phyloP scores from a whole-genome alignment of 2,329 filamentous ascomycete species.

The Aspergillus aculeatinus region DNA sequence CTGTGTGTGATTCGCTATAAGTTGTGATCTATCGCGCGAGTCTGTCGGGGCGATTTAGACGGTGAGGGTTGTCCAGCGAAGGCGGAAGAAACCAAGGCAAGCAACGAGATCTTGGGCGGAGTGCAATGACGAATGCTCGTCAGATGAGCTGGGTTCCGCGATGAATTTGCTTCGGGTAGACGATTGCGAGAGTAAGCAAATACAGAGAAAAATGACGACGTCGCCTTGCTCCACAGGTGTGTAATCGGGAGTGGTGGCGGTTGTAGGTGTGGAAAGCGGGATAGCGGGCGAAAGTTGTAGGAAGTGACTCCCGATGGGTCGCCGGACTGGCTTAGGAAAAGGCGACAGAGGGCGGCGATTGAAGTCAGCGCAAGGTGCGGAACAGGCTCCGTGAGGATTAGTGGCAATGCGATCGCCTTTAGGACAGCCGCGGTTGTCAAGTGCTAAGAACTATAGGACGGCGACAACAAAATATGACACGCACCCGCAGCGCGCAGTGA shows the following conservation, averaged over 20 bases:
- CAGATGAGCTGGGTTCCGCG: neutral
- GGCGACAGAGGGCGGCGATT: constrained; percentile 7
- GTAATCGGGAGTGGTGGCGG: constrained; percentile 22
- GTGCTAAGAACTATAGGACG: constrained; percentile 5
- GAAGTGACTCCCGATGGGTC: constrained; percentile 15
- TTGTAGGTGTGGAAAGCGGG: constrained; percentile 15
- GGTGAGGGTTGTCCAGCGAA: constrained; percentile 2
- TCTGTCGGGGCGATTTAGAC: neutral
- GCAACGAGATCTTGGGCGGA: neutral
- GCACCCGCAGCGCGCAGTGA: constrained; percentile 24
- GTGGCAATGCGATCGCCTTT: constrained; percentile 24
- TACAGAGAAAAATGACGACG: neutral
- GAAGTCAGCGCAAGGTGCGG: constrained; percentile 9
- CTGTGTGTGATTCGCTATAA: neutral
- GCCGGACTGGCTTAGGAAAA: constrained; percentile 15
- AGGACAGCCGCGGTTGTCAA: constrained; percentile 16
- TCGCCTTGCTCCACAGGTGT: constrained; percentile 13
- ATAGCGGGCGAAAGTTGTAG: constrained; percentile 22
- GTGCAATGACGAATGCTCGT: neutral
- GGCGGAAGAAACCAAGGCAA: constrained; percentile 4
- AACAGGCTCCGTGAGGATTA: constrained; percentile 10
- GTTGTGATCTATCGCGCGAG: neutral
- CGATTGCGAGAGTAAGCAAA: neutral
- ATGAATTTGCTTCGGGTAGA: neutral
- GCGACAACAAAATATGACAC: constrained; percentile 20